phyloP scores from a whole-genome alignment of 2,329 filamentous ascomycete genomes.

The Penicillium fuscoglaucum region DNA sequence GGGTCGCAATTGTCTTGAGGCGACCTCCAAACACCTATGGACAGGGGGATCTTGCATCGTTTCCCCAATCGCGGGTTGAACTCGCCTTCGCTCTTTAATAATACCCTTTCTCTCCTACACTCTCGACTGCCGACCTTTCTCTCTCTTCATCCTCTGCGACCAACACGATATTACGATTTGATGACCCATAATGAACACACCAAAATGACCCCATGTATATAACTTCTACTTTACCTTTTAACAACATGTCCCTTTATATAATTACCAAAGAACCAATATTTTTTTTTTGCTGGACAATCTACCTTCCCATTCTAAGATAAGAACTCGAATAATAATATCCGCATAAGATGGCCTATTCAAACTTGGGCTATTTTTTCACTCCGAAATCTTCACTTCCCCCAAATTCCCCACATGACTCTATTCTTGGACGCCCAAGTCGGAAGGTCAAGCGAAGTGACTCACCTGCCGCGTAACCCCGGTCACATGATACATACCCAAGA shows the following conservation, averaged over 20 bases:
- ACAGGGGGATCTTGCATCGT: slow-evolving; percentile 20
- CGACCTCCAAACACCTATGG: slow-evolving; percentile 32
- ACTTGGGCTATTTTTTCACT: too few relatives aligned
- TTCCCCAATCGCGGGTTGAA: slow-evolving; percentile 8
- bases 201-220: slow-evolving; percentile 18
- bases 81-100: not conserved
- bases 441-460: slow-evolving; percentile 13
- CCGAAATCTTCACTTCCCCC: not conserved
- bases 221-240: not conserved
- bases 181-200: slow-evolving; percentile 17
- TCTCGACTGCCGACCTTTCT: not conserved
- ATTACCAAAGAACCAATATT: not conserved
- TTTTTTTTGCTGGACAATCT: slow-evolving; percentile 12
- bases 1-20: slow-evolving; percentile 31
- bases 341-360: not conserved
- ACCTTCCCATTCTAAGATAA: not conserved
- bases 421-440: slow-evolving; percentile 6
- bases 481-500: slow-evolving; percentile 1
- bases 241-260: slow-evolving; percentile 6
- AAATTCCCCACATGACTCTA: slow-evolving; percentile 9
- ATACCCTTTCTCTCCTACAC: not conserved
- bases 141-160: not conserved
- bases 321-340: not conserved
- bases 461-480: slow-evolving; percentile 10
- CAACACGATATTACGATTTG: slow-evolving; percentile 19